Percentiles rank a stretch among this genome's conserved stretches.
Evolutionary conservation across 345 rosid genomes (phyloP).

Genomic region (Draba incana): DNA sequence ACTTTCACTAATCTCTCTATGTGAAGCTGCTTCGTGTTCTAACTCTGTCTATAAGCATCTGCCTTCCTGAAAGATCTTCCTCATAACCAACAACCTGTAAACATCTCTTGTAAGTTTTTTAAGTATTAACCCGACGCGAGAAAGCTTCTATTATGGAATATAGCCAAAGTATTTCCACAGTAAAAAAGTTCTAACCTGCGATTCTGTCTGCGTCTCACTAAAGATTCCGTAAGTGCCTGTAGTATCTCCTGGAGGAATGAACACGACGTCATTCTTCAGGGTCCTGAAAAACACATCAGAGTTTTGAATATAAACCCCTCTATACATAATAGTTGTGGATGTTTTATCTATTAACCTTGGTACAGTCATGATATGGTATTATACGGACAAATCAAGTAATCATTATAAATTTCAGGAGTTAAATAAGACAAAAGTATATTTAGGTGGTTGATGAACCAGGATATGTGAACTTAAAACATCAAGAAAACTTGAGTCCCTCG

Average conservation of each 20-base stretch:
- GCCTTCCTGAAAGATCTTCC: constrained; percentile 94
- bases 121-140: neutral
- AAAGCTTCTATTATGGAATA: constrained; percentile 9
- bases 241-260: constrained; percentile 45
- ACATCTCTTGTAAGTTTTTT: neutral
- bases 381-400: neutral
- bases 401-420: too few species aligned
- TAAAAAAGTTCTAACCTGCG: constrained; percentile 66
- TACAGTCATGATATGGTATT: constrained; percentile 9
- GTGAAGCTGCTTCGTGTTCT: constrained; percentile 77
- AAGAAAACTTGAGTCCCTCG: constrained; percentile 16
- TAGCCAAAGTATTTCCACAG: constrained; percentile 3
- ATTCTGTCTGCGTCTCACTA: constrained; percentile 96
- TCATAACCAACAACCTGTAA: constrained; percentile 89
- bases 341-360: neutral
- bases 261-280: constrained; percentile 47
- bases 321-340: neutral
- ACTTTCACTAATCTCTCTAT: constrained; percentile 29
- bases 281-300: constrained; percentile 32
- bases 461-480: neutral
- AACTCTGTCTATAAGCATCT: constrained; percentile 95
- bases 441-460: constrained; percentile 14
- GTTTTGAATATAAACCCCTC: neutral
- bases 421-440: neutral
- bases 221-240: constrained; percentile 59